phyloP scores from a whole-genome alignment of 176 grass and related monocot genomes.

The Hyparrhenia diplandra region DNA sequence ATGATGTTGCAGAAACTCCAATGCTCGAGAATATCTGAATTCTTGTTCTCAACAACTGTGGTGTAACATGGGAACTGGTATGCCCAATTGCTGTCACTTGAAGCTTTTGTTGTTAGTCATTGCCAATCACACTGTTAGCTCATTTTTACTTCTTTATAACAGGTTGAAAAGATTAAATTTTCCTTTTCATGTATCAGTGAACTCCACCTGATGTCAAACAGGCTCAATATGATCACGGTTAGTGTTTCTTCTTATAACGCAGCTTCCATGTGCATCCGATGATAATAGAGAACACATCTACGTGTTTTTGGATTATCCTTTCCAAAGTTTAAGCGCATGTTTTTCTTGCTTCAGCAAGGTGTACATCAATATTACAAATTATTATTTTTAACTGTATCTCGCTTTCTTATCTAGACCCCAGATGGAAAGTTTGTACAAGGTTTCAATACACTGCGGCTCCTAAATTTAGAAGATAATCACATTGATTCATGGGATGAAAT shows the following conservation, averaged over 20 bases:
- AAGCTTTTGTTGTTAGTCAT: not conserved
- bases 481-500: conserved; percentile 92
- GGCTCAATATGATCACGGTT: conserved; percentile 64
- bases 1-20: conserved; percentile 42
- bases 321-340: not conserved
- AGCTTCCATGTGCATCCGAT: not conserved
- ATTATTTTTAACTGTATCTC: conserved; percentile 3
- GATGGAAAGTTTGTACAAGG: conserved; percentile 51
- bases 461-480: conserved; percentile 88
- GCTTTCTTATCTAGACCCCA: conserved; percentile 41
- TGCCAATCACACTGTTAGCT: conserved; percentile 6
- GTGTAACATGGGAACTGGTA: conserved; percentile 81
- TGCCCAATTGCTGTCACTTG: not conserved
- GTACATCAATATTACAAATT: not conserved
- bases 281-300: not conserved
- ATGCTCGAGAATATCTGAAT: conserved; percentile 49
- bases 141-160: conserved; percentile 33
- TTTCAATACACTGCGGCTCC: conserved; percentile 56
- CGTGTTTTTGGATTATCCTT: not conserved
- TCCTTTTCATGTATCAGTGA: conserved; percentile 60
- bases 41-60: conserved; percentile 84
- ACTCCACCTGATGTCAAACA: conserved; percentile 86
- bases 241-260: not conserved
- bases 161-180: conserved; percentile 74
- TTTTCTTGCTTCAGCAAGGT: not conserved